These are phyloP conservation scores for Exidia glandulosa DNA, from an alignment of 768 basidiomycete genomes.

Conservation along the genomic window DNA sequence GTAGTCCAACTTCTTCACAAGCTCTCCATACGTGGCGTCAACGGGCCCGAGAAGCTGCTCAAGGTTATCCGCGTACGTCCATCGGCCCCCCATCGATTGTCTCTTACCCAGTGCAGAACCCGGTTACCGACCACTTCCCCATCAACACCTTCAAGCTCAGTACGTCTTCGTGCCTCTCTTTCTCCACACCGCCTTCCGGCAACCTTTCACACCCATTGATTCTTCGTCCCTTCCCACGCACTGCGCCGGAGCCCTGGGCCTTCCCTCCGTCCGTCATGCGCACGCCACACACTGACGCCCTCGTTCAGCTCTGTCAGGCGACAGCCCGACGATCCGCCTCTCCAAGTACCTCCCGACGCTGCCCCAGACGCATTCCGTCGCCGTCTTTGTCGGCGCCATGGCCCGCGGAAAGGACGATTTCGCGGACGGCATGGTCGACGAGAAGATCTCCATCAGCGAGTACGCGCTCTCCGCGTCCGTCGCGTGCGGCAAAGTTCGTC, in stretches of 20 bases:
- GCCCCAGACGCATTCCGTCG: slow-evolving; percentile 79
- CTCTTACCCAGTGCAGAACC: slow-evolving; percentile 49
- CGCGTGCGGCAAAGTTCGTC: slow-evolving; percentile 88
- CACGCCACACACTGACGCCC: background rate
- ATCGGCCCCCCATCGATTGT: background rate
- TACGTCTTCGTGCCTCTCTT: slow-evolving; percentile 34
- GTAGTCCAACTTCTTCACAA: slow-evolving; percentile 95
- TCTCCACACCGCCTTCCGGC: background rate
- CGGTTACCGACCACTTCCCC: slow-evolving; percentile 87
- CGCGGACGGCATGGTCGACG: slow-evolving; percentile 87
- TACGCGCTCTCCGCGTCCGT: slow-evolving; percentile 89
- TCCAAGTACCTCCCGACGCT: slow-evolving; percentile 77
- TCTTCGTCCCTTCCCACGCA: slow-evolving; percentile 3
- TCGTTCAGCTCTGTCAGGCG: slow-evolving; percentile 73
- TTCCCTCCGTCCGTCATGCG: background rate
- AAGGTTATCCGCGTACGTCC: slow-evolving; percentile 83
- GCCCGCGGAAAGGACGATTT: slow-evolving; percentile 90
- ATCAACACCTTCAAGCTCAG: slow-evolving; percentile 93
- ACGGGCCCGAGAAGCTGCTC: slow-evolving; percentile 91
- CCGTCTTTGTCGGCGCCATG: slow-evolving; percentile 98
- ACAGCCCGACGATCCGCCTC: slow-evolving; percentile 70
- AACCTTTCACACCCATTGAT: too few species aligned
- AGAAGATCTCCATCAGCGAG: slow-evolving; percentile 93
- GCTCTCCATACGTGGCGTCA: slow-evolving; percentile 88
- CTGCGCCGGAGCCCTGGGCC: too few species aligned